Evolutionary conservation across 1,284 basidiomycete genomes (phyloP).

Genomic region (Papiliotrema nemorosa): DNA sequence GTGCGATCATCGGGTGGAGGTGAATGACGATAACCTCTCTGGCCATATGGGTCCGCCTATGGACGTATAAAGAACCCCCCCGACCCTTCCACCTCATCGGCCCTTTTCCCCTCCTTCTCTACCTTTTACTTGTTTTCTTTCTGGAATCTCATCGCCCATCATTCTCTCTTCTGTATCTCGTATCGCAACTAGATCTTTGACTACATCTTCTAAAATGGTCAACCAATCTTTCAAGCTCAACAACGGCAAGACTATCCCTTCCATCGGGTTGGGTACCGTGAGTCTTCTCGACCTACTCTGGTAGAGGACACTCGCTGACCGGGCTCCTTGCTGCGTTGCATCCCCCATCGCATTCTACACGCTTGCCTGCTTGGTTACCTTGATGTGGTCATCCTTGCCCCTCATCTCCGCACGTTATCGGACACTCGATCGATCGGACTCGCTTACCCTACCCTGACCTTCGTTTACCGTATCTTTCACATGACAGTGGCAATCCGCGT

Average conservation of each 20-base stretch:
- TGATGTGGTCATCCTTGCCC: background rate
- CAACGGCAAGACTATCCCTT: conserved; percentile 47
- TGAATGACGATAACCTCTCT: no score
- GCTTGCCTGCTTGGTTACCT: background rate
- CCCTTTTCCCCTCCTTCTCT: background rate
- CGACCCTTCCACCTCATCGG: background rate
- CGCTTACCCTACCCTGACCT: no score
- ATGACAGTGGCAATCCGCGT: conserved; percentile 46
- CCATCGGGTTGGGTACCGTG: conserved; percentile 54
- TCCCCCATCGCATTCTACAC: background rate
- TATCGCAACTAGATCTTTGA: conserved; percentile 8
- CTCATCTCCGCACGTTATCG: background rate
- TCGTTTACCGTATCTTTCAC: conserved; percentile 5
- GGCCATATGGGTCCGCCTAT: no score
- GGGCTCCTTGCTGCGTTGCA: conserved; percentile 2
- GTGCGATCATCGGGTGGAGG: no score
- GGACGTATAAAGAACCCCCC: background rate
- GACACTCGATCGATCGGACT: no score
- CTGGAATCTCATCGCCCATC: conserved; percentile 11
- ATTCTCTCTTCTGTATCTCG: conserved; percentile 20
- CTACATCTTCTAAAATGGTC: conserved; percentile 20
- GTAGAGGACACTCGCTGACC: background rate
- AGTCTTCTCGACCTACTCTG: conserved; percentile 22
- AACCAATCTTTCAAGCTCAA: conserved; percentile 42
- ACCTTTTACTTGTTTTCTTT: conserved; percentile 1